Evolutionary conservation across 768 basidiomycete genomes (phyloP), one percentile per base, ranked within the genome.

Genomic region (Pulveroboletus sp.): DNA sequence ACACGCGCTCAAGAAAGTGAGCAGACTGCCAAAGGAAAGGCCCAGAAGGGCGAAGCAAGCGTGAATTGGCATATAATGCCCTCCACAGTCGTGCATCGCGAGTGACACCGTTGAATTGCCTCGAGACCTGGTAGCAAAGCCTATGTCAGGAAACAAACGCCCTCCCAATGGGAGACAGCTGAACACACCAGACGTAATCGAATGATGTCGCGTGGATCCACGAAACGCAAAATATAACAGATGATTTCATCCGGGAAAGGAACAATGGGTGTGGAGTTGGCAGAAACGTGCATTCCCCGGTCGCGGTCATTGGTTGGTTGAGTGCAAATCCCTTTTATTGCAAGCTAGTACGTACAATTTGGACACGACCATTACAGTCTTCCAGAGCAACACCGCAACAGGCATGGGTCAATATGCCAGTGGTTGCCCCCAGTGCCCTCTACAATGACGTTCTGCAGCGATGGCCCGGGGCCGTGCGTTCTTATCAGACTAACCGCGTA

Each of bases 11-110:
- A 23, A 62, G 60, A 52, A 38, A 61, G 32, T 43, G 49, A 7
- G 32, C 27, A 5, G 60, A 61, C 21, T 61, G 60, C 53, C 56
- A 59, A 12, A 43, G 37, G 13, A 61, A 59, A n/a, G 60, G 60
- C 10, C 60, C 60, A n/a, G 56, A 42, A 14, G 60, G 60, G 5
- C 60, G 60, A 27, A 50, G 56, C 17, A 61, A 34, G 31, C 37
- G 16, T 23, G 60, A 58, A 10, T 29, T 49, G 39, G 47, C 16
- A 25, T 61, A 61, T 5, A 61, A 37, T n/a, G 40, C 8, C 37
- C 53, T 55, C 60, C 60, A 61, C 3, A 61, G 32, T 1, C 49
- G 47, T 13, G 47, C 48, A 39, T 61, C 60, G n/a, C 40, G 43
- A 29, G 53, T 51, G 49, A 61, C 34, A 16, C 25, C 17, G 37